These are phyloP conservation scores for Royoungia palumana DNA, from an alignment of 768 basidiomycete species.

Conservation along the genomic window DNA sequence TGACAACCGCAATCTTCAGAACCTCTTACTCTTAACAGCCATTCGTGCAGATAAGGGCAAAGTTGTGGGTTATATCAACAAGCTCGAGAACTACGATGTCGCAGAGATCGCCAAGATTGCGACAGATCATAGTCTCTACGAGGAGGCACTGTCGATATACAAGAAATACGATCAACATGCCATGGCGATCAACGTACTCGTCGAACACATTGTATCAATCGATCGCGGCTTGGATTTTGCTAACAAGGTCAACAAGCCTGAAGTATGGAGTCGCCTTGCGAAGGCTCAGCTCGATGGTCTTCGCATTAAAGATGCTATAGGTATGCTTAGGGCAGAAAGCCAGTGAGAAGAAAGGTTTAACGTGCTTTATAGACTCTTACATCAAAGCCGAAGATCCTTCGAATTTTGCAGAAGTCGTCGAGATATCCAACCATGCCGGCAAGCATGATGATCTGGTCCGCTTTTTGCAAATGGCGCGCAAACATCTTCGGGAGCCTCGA, in stretches of 20 bases:
- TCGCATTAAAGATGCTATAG: constrained; percentile 96
- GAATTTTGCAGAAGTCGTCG: constrained; percentile 93
- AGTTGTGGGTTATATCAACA: constrained; percentile 97
- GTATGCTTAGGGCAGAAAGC: constrained; percentile 40
- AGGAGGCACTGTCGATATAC: constrained; percentile 96
- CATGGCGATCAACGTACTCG: constrained; percentile 94
- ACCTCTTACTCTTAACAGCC: constrained; percentile 89
- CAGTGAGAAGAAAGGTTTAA: background rate
- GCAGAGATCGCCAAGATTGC: constrained; percentile 96
- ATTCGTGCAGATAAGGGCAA: constrained; percentile 98
- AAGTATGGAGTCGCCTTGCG: constrained; percentile 96
- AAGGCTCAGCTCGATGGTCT: constrained; percentile 98
- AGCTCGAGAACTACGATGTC: constrained; percentile 91
- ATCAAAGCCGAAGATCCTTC: constrained; percentile 95
- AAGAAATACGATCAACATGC: constrained; percentile 96
- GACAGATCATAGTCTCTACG: constrained; percentile 90
- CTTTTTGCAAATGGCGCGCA: constrained; percentile 98
- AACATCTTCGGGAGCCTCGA: constrained; percentile 92
- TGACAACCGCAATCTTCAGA: constrained; percentile 96
- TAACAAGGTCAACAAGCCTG: constrained; percentile 92
- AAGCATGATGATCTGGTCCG: constrained; percentile 93
- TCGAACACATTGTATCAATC: constrained; percentile 96
- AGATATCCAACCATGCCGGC: constrained; percentile 91
- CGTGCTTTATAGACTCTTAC: constrained; percentile 70
- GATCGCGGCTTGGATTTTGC: constrained; percentile 96